Evolutionary conservation across 768 basidiomycete species (phyloP), one percentile per base, ranked within the genome.

Genomic region (Lactifluus pinguis): DNA sequence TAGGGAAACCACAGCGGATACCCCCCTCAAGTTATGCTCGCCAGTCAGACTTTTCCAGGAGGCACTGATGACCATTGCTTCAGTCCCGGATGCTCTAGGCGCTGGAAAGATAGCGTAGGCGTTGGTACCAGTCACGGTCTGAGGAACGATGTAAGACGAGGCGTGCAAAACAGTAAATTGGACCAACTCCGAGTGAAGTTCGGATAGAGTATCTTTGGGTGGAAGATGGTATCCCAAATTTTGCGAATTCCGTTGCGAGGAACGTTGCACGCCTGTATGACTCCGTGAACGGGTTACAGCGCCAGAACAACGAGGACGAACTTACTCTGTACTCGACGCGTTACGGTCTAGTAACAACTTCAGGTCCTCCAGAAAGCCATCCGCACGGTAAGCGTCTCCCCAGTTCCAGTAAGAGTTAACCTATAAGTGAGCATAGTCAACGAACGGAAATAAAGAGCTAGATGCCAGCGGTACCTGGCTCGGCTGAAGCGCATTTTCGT

Each of bases 401-500:
- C 95, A 98, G 66, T 82, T 81, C 86, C 89, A 98, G 69, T 93
- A 84, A 11, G 90, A 92, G 58, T 85, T 90, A 21, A 97, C 95
- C 93, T 98, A 36, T 17, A 17, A 30, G 30, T 9, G 29, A 53
- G 57, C 2, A 39, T 30, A 19, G 9, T 57, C 19, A 59, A 39
- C 57, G 36, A 29, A 15, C 49, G 39, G 51, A 17, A 21, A 36
- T 39, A 52, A 53, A n/a, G 32, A 34, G 49, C 55, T 11, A 34
- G 8, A 39, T 69, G 25, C 25, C 25, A 25, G 1, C 1, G 71
- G 52, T 67, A 95, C 95, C 77, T 95, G 93, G 6, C 82, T 86
- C 10, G 97, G 95, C 68, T 95, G 92, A 19, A 99, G 74, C 1
- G 97, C 95, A 71, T 98, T 97, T 75, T 99, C 97, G 71, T 95